Evolutionary conservation across 805 yeast species (phyloP), one percentile per base, ranked within the genome.

Genomic region (Candida oleophila): DNA sequence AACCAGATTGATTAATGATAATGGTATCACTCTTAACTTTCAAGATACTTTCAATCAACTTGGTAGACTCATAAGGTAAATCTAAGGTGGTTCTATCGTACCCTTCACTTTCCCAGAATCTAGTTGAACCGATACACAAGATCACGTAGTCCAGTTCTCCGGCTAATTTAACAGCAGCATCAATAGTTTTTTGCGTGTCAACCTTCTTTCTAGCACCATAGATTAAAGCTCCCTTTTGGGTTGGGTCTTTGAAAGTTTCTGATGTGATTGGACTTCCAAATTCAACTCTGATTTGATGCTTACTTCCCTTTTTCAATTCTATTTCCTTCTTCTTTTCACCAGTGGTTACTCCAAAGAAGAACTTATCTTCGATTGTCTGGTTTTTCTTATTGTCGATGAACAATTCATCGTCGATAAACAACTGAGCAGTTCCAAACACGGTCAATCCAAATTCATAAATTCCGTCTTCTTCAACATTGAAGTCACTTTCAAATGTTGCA

Each of bases 71-170:
- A 12, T 76, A 74, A 22, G 87, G 87, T 22, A 80, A 65, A 39
- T 71, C 71, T 78, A 82, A 66, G 55, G 67, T 51, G 3, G 59
- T 56, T 55, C 86, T 66, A 57, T 82, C 87, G 51, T 66, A 73
- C 35, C 86, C 84, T 59, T 82, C 87, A 21, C 78, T 64, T 59
- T 82, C 87, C 75, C 79, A 80, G 36, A 80, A 84, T 22, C 64
- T 63, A 50, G 76, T 72, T 48, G 79, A 65, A 30, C 87, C 87
- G 44, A 77, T 65, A 45, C 71, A 60, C 40, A 82, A 54, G 16
- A 81, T 60, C 18, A 79, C 84, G 56, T 78, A 79, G 51, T 82
- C 86, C 19, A 62, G 80, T 1, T 55, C 33, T 50, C 69, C 67
- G 35, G 87, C 87, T 34, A 75, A 47, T 11, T 64, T 73, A 14